Evolutionary conservation across 2,329 filamentous ascomycete species (phyloP).

Genomic region (Penicillium janthinellum): DNA sequence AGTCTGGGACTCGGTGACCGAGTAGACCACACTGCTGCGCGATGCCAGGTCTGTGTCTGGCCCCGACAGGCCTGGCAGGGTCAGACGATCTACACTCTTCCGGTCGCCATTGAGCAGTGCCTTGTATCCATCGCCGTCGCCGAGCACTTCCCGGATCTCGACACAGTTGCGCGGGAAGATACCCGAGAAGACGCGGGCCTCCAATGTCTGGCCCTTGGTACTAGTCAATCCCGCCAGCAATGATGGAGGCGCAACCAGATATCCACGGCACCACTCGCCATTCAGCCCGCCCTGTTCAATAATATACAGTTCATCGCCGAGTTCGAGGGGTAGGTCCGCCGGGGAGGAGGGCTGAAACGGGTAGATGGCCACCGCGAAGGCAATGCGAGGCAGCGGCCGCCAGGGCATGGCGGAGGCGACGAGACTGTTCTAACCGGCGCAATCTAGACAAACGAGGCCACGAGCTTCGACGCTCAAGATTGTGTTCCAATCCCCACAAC

Average conservation of each 20-base stretch:
- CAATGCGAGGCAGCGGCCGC: constrained; percentile 94
- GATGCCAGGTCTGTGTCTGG: constrained; percentile 30
- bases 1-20: constrained; percentile 29
- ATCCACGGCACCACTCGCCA: constrained; percentile 91
- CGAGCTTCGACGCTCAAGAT: constrained; percentile 12
- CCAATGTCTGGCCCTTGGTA: constrained; percentile 86
- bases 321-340: constrained; percentile 91
- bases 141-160: constrained; percentile 88
- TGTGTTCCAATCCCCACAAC: constrained; percentile 29
- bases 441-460: constrained; percentile 7
- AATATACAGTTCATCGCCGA: constrained; percentile 97
- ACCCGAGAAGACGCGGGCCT: constrained; percentile 96
- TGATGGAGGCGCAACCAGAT: constrained; percentile 91
- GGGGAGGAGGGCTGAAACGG: constrained; percentile 85
- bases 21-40: constrained; percentile 32
- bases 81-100: constrained; percentile 40
- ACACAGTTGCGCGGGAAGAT: constrained; percentile 96
- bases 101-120: constrained; percentile 37
- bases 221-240: constrained; percentile 88
- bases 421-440: constrained; percentile 4
- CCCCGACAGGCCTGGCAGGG: constrained; percentile 17
- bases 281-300: constrained; percentile 89
- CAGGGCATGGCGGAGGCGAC: constrained; percentile 72
- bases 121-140: constrained; percentile 61
- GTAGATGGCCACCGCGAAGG: constrained; percentile 94